These are phyloP conservation scores for Kandelia obovata DNA, from an alignment of 345 rosid species.

Conservation along the genomic window DNA sequence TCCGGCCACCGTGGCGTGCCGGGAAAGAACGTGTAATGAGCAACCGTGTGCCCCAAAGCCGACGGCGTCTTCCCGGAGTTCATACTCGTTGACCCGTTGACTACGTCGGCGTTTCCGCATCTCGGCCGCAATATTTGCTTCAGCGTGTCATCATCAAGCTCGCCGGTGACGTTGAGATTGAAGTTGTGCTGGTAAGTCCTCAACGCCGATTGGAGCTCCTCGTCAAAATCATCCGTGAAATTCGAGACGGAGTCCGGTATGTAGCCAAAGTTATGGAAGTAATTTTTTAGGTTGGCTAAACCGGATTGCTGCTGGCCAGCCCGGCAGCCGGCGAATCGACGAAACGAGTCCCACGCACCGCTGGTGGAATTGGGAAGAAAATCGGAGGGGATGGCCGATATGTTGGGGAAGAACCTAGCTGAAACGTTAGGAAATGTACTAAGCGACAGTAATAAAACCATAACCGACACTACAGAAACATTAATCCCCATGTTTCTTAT, in stretches of 20 bases:
- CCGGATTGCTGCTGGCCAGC: slow-evolving; percentile 58
- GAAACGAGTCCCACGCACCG: slow-evolving; percentile 61
- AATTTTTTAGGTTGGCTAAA: slow-evolving; percentile 59
- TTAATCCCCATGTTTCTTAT: neutral
- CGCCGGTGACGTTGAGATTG: slow-evolving; percentile 64
- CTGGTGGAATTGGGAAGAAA: slow-evolving; percentile 14
- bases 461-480: neutral
- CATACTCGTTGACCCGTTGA: slow-evolving; percentile 81
- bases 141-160: slow-evolving; percentile 60
- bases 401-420: slow-evolving; percentile 21
- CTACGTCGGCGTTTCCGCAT: slow-evolving; percentile 84
- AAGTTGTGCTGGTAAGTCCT: slow-evolving; percentile 72
- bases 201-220: slow-evolving; percentile 51
- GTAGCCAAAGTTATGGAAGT: slow-evolving; percentile 79
- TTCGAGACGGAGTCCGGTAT: slow-evolving; percentile 34
- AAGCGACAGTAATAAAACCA: neutral
- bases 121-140: slow-evolving; percentile 61
- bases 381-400: slow-evolving; percentile 8
- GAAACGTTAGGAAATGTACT: neutral
- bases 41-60: slow-evolving; percentile 35
- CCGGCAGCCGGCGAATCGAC: slow-evolving; percentile 55
- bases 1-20: slow-evolving; percentile 72
- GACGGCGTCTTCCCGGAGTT: slow-evolving; percentile 46
- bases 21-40: slow-evolving; percentile 64
- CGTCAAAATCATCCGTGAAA: slow-evolving; percentile 71